A percentile compares a stretch with the other conserved stretches of the same genome.
These are phyloP conservation scores for Aquilaria malaccensis DNA, from an alignment of 345 rosid species.

Conservation along the genomic window DNA sequence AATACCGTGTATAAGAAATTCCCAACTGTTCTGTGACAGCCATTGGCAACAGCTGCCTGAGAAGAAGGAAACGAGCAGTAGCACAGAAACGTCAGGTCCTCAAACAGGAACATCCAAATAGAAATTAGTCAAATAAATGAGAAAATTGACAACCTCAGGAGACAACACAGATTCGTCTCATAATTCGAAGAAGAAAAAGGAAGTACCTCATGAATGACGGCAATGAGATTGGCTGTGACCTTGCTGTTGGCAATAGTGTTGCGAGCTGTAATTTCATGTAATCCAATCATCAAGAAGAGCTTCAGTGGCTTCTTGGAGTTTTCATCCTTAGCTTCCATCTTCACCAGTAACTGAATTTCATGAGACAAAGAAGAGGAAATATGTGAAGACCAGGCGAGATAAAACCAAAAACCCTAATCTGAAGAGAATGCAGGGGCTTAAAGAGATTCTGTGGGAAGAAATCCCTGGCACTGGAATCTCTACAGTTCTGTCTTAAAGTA, in stretches of 20 bases:
- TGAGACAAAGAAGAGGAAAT: no score
- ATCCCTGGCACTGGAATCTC: no score
- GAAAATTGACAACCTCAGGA: no score
- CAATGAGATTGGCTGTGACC: slow-evolving; percentile 75
- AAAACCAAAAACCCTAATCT: neutral
- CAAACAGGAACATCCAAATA: neutral
- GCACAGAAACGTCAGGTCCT: neutral
- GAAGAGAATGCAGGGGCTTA: no score
- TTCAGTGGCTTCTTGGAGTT: slow-evolving; percentile 34
- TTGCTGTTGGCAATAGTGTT: slow-evolving; percentile 79
- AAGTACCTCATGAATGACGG: slow-evolving; percentile 76
- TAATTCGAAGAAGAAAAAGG: neutral
- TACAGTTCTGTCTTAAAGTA: no score
- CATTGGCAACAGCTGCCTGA: slow-evolving; percentile 77
- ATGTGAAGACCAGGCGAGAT: neutral
- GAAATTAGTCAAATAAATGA: neutral
- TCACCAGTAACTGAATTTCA: slow-evolving; percentile 1
- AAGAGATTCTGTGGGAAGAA: no score
- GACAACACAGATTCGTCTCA: no score
- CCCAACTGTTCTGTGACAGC: slow-evolving; percentile 73
- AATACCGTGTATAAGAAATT: slow-evolving; percentile 80
- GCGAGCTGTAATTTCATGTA: slow-evolving; percentile 73
- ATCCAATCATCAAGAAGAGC: slow-evolving; percentile 71
- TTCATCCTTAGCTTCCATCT: slow-evolving; percentile 38
- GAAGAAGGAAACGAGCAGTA: slow-evolving; percentile 1